These are phyloP conservation scores for Setaria italica DNA, from an alignment of 202 grass and related monocot genomes.

Conservation along the genomic window DNA sequence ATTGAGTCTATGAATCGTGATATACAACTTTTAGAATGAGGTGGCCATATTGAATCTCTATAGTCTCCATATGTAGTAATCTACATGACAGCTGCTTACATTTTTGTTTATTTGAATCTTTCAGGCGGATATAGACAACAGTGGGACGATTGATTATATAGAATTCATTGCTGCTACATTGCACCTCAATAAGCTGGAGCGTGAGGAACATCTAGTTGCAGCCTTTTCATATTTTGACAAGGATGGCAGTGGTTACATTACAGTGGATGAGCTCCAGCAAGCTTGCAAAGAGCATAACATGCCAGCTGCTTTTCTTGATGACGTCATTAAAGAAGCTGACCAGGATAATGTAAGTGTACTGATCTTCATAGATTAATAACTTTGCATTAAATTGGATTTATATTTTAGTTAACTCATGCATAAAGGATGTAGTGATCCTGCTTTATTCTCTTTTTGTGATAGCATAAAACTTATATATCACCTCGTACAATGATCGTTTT, in stretches of 20 bases:
- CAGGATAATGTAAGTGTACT: conserved; percentile 76
- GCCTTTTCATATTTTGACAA: conserved; percentile 94
- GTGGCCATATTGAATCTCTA: too few relatives aligned
- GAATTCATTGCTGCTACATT: conserved; percentile 90
- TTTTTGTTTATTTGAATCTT: conserved; percentile 46
- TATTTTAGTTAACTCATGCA: conserved; percentile 1
- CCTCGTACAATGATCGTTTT: not conserved
- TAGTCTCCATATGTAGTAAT: not conserved
- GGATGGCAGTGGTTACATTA: conserved; percentile 88
- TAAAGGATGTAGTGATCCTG: not conserved
- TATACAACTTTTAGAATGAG: conserved; percentile 20
- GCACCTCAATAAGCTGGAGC: conserved; percentile 84
- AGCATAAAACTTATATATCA: not conserved
- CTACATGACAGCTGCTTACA: conserved; percentile 16
- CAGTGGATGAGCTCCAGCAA: conserved; percentile 85
- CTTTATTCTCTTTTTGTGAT: conserved; percentile 8
- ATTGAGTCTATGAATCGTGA: not conserved
- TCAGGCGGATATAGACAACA: conserved; percentile 86
- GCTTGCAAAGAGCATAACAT: conserved; percentile 90
- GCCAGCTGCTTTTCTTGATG: conserved; percentile 85
- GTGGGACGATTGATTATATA: conserved; percentile 82
- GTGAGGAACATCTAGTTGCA: conserved; percentile 81
- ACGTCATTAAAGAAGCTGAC: conserved; percentile 80
- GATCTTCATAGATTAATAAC: not conserved
- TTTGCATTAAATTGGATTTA: conserved; percentile 23